These are phyloP conservation scores for Ophioceras dolichostomum DNA, from an alignment of 2,329 filamentous ascomycete species.

Conservation along the genomic window DNA sequence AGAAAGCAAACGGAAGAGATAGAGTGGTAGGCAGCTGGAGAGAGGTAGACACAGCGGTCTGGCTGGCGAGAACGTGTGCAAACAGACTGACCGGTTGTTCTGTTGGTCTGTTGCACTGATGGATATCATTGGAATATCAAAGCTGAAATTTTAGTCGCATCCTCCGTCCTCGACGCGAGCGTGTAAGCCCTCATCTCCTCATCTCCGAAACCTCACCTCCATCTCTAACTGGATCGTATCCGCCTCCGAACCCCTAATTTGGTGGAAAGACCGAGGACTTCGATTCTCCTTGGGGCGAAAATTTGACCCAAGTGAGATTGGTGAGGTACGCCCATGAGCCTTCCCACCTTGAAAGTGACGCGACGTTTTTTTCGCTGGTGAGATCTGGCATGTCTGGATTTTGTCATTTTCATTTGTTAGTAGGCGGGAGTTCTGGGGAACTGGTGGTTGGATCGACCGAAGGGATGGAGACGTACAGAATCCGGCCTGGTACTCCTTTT, in stretches of 20 bases:
- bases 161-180: too few species aligned
- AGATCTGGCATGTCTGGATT: slow-evolving; percentile 61
- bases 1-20: too few species aligned
- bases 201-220: too few species aligned
- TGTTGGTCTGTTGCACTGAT: too few species aligned
- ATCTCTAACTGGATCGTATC: background rate
- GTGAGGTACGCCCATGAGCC: slow-evolving; percentile 73
- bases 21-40: too few species aligned
- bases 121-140: too few species aligned
- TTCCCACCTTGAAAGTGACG: slow-evolving; percentile 62
- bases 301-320: slow-evolving; percentile 63
- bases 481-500: slow-evolving; percentile 70
- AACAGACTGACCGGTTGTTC: too few species aligned
- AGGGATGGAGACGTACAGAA: slow-evolving; percentile 47
- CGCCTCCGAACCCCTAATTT: background rate
- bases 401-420: slow-evolving; percentile 7
- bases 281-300: slow-evolving; percentile 52
- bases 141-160: too few species aligned
- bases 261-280: slow-evolving; percentile 72
- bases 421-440: background rate
- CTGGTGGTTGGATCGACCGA: background rate
- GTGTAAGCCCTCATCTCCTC: too few species aligned
- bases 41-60: too few species aligned
- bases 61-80: too few species aligned
- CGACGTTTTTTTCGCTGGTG: slow-evolving; percentile 50